Conservation (phyloP, 441 rosid genomes). For the Capsella rubella region DNA sequence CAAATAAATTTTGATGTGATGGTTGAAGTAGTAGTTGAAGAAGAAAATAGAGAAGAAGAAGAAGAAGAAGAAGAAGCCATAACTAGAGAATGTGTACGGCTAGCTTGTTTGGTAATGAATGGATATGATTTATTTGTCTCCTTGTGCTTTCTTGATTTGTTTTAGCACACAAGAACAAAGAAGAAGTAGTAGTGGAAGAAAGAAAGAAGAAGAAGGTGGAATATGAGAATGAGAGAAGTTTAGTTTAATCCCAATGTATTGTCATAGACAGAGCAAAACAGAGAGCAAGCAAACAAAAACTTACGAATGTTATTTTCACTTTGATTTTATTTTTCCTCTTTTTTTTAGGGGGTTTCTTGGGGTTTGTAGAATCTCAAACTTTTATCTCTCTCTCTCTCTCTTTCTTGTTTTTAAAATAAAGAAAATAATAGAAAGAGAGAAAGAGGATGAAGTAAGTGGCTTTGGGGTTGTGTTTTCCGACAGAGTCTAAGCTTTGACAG, state of each 20-base stretch:
- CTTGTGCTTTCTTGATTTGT: constrained; percentile 34
- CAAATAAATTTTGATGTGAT: constrained; percentile 41
- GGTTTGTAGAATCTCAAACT: constrained; percentile 39
- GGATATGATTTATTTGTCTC: constrained; percentile 43
- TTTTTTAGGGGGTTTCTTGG: constrained; percentile 39
- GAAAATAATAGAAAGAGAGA: background rate
- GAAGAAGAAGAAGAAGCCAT: constrained; percentile 45
- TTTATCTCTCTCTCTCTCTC: constrained; percentile 30
- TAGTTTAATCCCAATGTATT: constrained; percentile 42
- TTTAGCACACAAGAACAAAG: constrained; percentile 36
- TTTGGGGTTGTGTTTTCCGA: constrained; percentile 47
- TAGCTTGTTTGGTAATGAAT: constrained; percentile 42
- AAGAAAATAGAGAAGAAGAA: constrained; percentile 30
- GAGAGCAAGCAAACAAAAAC: constrained; percentile 47
- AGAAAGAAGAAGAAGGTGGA: constrained; percentile 25
- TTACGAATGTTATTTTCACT: constrained; percentile 20
- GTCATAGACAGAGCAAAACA: constrained; percentile 43
- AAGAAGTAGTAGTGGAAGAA: constrained; percentile 14
- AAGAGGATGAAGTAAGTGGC: constrained; percentile 38
- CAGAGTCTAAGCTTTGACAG: constrained; percentile 45
- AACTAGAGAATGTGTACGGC: constrained; percentile 45
- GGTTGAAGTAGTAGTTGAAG: constrained; percentile 44
- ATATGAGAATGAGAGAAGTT: constrained; percentile 34
- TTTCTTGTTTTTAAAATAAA: background rate
- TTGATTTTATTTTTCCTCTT: constrained; percentile 24